A percentile compares a stretch with the other conserved stretches of the same genome.
phyloP scores from a whole-genome alignment of 2,329 filamentous ascomycete genomes.

The Cladosporium phlei region DNA sequence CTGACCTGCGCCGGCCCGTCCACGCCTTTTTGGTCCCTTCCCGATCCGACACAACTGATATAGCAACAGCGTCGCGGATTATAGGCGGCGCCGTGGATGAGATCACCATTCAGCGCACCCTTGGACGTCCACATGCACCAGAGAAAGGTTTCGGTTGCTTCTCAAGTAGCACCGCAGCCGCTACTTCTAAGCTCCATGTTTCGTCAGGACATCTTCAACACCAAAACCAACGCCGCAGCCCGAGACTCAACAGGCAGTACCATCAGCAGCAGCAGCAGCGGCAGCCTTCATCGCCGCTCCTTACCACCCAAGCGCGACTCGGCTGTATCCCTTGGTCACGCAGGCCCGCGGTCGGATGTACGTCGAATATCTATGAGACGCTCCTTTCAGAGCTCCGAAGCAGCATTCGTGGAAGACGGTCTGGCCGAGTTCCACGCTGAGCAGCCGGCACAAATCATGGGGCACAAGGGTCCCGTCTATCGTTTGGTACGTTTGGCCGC shows the following conservation, averaged over 20 bases:
- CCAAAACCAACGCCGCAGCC: constrained; percentile 4
- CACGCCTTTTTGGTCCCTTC: not conserved
- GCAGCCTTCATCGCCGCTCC: constrained; percentile 1
- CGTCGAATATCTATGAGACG: constrained; percentile 1
- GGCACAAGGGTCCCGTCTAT: constrained; percentile 13
- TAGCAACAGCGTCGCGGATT: constrained; percentile 7
- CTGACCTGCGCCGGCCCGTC: constrained; percentile 12
- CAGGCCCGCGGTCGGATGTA: constrained; percentile 5
- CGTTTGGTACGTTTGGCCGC: constrained; percentile 9
- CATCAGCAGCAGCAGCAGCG: too few relatives aligned
- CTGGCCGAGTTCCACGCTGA: constrained; percentile 14
- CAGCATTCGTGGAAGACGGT: constrained; percentile 10
- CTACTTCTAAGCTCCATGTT: constrained; percentile 19
- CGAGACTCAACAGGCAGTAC: not conserved
- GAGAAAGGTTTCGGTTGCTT: constrained; percentile 19
- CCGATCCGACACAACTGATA: constrained; percentile 5
- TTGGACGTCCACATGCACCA: constrained; percentile 7
- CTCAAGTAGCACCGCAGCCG: constrained; percentile 21
- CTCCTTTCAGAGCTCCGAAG: constrained; percentile 12
- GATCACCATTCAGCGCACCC: constrained; percentile 4
- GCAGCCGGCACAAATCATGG: constrained; percentile 3
- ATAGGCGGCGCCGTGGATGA: constrained; percentile 10
- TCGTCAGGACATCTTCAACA: constrained; percentile 13
- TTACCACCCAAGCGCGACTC: constrained; percentile 9
- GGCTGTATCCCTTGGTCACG: constrained; percentile 4